Conservation (phyloP, 164 flowering plant genomes). For the Tinospora cordifolia region DNA sequence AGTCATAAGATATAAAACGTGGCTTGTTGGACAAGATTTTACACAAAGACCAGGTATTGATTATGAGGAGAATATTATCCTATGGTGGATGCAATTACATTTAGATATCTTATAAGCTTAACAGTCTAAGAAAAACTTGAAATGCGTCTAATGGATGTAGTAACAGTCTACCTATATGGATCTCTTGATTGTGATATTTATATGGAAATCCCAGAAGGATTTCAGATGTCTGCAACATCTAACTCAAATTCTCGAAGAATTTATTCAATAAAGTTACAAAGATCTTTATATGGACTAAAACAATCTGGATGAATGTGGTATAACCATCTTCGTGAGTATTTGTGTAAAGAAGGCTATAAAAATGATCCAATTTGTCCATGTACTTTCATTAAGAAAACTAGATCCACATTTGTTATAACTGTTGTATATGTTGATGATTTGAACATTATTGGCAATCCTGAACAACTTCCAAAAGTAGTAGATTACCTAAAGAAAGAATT, state of each 20-base stretch:
- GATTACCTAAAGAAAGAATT: background rate
- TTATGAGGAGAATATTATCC: conserved; percentile 4
- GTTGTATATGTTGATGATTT: conserved; percentile 2
- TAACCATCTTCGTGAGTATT: background rate
- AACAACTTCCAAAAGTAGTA: background rate
- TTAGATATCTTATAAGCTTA: background rate
- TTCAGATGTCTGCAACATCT: background rate
- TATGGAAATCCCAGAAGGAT: background rate
- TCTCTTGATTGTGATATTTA: background rate
- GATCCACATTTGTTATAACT: background rate
- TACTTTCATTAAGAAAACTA: background rate
- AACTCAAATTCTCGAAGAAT: background rate
- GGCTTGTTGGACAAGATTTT: background rate
- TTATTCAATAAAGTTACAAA: background rate
- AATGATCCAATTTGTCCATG: conserved; percentile 3
- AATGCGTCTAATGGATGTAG: no score
- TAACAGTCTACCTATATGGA: background rate
- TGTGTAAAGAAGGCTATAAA: background rate
- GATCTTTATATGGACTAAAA: no score
- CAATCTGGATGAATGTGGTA: no score
- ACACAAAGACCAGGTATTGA: background rate
- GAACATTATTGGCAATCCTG: background rate
- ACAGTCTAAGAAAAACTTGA: no score
- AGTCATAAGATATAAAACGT: no score
- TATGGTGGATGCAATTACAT: background rate